A percentile compares a stretch with the other conserved stretches of the same genome.
Conservation (phyloP, 208 protist species). For the Herpetomonas tarakana region DNA sequence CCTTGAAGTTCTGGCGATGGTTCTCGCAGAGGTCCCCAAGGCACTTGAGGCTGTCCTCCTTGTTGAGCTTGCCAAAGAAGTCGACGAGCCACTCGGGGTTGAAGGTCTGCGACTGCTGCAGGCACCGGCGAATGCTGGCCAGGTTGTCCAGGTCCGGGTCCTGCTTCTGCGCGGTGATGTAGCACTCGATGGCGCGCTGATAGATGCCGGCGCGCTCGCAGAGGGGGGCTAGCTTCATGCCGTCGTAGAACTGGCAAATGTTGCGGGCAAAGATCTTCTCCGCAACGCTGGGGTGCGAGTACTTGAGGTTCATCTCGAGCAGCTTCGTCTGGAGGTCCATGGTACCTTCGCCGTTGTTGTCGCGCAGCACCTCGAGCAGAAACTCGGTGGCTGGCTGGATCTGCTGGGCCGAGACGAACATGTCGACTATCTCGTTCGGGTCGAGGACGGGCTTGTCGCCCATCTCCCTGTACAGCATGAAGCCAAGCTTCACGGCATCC, state of each 20-base stretch:
- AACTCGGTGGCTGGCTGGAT: constrained; percentile 97
- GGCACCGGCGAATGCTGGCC: constrained; percentile 98
- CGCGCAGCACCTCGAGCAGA: constrained; percentile 96
- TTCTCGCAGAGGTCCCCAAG: constrained; percentile 96
- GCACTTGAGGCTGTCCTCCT: constrained; percentile 96
- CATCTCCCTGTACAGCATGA: constrained; percentile 89
- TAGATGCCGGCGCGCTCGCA: constrained; percentile 98
- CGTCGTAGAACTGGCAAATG: constrained; percentile 98
- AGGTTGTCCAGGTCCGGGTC: constrained; percentile 86
- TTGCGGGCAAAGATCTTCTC: constrained; percentile 98
- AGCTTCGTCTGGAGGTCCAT: constrained; percentile 98
- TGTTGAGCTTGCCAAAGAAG: constrained; percentile 96
- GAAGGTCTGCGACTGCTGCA: constrained; percentile 94
- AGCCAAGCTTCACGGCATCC: constrained; percentile 90
- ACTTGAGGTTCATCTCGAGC: constrained; percentile 99
- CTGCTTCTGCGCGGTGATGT: constrained; percentile 88
- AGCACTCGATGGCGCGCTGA: constrained; percentile 98
- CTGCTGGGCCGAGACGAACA: constrained; percentile 95
- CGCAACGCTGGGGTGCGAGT: constrained; percentile 95
- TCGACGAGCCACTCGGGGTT: constrained; percentile 94
- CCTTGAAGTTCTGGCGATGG: constrained; percentile 97
- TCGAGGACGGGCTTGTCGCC: constrained; percentile 71
- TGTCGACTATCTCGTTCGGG: constrained; percentile 93
- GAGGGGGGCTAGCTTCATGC: constrained; percentile 92
- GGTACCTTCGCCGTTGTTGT: constrained; percentile 89